Evolutionary conservation across 2,329 filamentous ascomycete genomes (phyloP).

Genomic region (Dactylonectria estremocensis): DNA sequence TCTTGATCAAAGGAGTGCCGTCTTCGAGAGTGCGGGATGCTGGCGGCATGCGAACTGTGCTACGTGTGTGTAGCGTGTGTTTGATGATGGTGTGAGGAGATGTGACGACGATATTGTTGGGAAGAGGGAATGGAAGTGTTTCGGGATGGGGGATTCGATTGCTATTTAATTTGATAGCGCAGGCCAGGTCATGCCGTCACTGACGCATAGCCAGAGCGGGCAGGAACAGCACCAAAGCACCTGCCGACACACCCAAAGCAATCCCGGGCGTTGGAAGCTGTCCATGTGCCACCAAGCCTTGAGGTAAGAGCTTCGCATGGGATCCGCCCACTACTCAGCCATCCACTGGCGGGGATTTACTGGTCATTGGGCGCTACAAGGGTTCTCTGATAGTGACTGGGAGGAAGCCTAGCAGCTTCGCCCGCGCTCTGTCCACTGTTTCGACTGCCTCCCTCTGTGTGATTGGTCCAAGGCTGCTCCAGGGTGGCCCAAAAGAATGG

Average conservation of each 20-base stretch:
- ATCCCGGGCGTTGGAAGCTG: conserved; percentile 11
- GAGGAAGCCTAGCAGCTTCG: neutral
- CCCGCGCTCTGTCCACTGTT: neutral
- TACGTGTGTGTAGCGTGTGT: neutral
- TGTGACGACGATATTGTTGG: neutral
- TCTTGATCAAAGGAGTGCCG: neutral
- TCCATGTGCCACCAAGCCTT: neutral
- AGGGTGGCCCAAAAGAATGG: neutral
- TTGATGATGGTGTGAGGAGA: neutral
- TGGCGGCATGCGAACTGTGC: neutral
- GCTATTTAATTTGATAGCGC: conserved; percentile 14
- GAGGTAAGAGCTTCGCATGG: neutral
- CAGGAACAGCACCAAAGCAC: neutral
- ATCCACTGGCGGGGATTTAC: neutral
- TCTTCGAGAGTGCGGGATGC: neutral
- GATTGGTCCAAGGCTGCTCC: neutral
- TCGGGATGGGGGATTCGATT: conserved; percentile 6
- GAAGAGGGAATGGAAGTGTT: neutral
- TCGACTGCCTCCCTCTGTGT: neutral
- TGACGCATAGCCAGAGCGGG: neutral
- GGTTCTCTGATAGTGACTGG: too few relatives aligned
- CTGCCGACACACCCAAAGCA: conserved; percentile 1
- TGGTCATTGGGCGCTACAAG: too few relatives aligned
- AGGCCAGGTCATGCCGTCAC: neutral
- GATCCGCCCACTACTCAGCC: neutral